Evolutionary conservation across 2,329 filamentous ascomycete genomes (phyloP), one percentile per base, ranked within the genome.

Genomic region (Pseudocercospora macadamiae): DNA sequence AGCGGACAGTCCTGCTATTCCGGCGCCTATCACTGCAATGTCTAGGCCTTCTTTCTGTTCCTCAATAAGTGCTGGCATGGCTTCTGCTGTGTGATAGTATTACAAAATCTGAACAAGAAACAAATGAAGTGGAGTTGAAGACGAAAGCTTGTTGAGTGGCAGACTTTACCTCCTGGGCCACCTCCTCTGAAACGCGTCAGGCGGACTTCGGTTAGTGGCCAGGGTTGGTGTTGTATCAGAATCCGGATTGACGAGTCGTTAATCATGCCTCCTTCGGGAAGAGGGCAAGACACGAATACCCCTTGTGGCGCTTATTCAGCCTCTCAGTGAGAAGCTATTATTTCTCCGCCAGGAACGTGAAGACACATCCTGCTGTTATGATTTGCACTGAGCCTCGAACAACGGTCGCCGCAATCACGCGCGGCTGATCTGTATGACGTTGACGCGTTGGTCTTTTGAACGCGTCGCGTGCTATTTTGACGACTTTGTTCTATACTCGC

Each of bases 1-100:
- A 23, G 69, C 67, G 3, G 64, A 59, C 4, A 70, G 60, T 14
- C 68, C 70, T n/a, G 65, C 67, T 16, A 72, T 70, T n/a, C 68
- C 69, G 28, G 66, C 68, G 14, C 69, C 70, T 7, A 70, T 62
- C 8, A 71, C 28, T 3, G 51, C 52, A 25, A 57, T 51, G 28
- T 57, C 54, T 9, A 57, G 47, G 34, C 32, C 12, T 25, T 21
- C 16, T n/a, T 44, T 45, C 42, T 48, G 18, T 16, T 16, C n/a
- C 21, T 49, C 47, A 34, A 49, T 30, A 4, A 49, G 47, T 18
- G 26, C 26, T 30, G 47, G 47, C 47, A 49, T 49, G 6, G 21
- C 23, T 23, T 47, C 19, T 19, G 42, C 23, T 26, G 23, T 26
- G 6, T 25, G n/a, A 47, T 19, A 28, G 26, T 26, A 16, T 16